These are phyloP conservation scores for Mycena floridula DNA, from an alignment of 768 basidiomycete species.

Conservation along the genomic window DNA sequence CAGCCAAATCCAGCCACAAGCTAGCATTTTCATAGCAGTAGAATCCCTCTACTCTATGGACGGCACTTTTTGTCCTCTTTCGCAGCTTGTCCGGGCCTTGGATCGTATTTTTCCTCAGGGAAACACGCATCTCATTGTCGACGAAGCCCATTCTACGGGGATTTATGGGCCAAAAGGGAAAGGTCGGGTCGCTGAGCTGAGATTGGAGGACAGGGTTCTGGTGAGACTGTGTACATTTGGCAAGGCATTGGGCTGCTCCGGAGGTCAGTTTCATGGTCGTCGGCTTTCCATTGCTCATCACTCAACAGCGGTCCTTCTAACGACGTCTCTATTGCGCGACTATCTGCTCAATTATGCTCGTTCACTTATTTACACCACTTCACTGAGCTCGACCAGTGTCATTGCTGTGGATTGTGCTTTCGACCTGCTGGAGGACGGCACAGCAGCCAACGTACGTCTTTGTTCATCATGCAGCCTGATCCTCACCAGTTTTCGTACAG, in stretches of 20 bases:
- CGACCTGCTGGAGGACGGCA: conserved; percentile 68
- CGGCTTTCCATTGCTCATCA: no score
- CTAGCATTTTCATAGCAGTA: conserved; percentile 71
- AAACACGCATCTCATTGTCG: conserved; percentile 74
- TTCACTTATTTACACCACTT: conserved; percentile 87
- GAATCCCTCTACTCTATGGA: conserved; percentile 97
- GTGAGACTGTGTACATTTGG: conserved; percentile 89
- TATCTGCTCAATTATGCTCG: conserved; percentile 92
- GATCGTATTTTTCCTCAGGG: conserved; percentile 54
- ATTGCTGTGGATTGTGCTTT: conserved; percentile 73
- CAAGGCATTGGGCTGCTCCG: conserved; percentile 80
- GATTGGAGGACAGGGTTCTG: conserved; percentile 64
- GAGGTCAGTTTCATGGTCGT: conserved; percentile 56
- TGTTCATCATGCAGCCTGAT: no score
- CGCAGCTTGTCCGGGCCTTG: conserved; percentile 54
- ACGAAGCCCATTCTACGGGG: conserved; percentile 93
- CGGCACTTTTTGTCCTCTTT: conserved; percentile 79
- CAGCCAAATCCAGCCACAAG: conserved; percentile 1
- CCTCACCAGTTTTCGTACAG: conserved; percentile 6
- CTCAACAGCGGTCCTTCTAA: conserved; percentile 75
- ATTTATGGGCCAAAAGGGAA: conserved; percentile 76
- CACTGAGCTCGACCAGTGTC: conserved; percentile 70
- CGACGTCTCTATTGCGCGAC: conserved; percentile 63
- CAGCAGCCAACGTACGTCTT: conserved; percentile 47
- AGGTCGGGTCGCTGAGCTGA: conserved; percentile 67